Evolutionary conservation across 2,329 filamentous ascomycete genomes (phyloP).

Genomic region (Colletotrichum tropicale): DNA sequence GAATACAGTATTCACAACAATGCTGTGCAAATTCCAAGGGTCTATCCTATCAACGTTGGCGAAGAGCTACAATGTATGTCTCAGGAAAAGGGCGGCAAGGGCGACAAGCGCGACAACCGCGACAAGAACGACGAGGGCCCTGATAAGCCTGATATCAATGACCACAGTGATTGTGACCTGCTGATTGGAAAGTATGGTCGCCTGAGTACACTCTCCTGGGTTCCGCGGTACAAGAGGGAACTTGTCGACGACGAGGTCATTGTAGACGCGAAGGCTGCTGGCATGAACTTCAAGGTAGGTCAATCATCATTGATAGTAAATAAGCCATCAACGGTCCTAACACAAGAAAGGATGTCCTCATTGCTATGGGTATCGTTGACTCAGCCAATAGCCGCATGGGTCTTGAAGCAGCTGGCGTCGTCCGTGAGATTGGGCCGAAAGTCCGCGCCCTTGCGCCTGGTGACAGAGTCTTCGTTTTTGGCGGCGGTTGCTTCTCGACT

Average conservation of each 20-base stretch:
- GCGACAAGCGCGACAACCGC: no score
- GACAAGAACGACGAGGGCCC: neutral
- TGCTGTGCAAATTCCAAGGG: neutral
- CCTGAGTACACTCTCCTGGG: constrained; percentile 1
- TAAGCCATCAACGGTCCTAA: neutral
- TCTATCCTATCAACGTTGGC: neutral
- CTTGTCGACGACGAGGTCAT: neutral
- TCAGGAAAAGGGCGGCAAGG: neutral
- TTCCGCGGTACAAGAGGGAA: neutral
- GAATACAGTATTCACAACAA: neutral
- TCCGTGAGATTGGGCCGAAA: constrained; percentile 30
- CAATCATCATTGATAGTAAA: constrained; percentile 28
- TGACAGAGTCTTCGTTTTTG: neutral
- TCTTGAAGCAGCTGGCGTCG: constrained; percentile 34
- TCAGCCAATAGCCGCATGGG: constrained; percentile 21
- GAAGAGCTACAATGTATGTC: neutral
- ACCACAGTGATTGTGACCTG: neutral
- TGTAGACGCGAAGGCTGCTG: neutral
- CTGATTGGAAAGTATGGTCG: neutral
- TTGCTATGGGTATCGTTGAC: constrained; percentile 28
- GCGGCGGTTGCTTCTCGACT: constrained; percentile 3
- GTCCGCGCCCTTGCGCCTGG: constrained; percentile 31
- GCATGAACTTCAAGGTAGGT: constrained; percentile 12
- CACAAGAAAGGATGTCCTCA: neutral
- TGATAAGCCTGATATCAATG: neutral